Evolutionary conservation across 148 eudicot species (phyloP).

Genomic region (Heliamphora exappendiculata): DNA sequence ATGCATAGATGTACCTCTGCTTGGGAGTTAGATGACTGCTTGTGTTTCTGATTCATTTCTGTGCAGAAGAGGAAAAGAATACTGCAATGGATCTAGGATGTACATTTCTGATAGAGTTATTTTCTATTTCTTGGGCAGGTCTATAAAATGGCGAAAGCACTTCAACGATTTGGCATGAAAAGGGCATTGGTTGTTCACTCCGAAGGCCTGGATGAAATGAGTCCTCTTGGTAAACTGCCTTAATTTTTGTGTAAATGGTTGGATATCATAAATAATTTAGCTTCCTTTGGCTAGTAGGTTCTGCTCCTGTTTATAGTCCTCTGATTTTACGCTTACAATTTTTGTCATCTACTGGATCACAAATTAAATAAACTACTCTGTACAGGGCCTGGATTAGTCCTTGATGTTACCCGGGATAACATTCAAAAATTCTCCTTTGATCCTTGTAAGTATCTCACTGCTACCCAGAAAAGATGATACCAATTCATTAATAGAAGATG

Average conservation of each 20-base stretch:
- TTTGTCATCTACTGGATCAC: slow-evolving; percentile 3
- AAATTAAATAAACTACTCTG: neutral
- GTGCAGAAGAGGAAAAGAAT: neutral
- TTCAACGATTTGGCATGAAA: slow-evolving; percentile 94
- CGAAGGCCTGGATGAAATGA: slow-evolving; percentile 92
- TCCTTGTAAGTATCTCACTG: slow-evolving; percentile 53
- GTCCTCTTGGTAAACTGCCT: slow-evolving; percentile 64
- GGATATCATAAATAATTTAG: neutral
- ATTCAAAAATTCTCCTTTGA: slow-evolving; percentile 79
- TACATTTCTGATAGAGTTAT: neutral
- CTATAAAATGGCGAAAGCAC: slow-evolving; percentile 82
- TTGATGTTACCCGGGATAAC: slow-evolving; percentile 72
- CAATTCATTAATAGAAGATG: neutral
- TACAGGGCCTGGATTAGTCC: slow-evolving; percentile 80
- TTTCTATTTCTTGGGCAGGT: slow-evolving; percentile 37
- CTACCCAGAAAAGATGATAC: neutral
- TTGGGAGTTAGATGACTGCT: too few species aligned
- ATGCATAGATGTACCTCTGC: neutral
- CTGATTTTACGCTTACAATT: neutral
- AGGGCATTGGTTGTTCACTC: slow-evolving; percentile 94
- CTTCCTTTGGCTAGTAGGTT: neutral
- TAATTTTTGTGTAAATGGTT: neutral
- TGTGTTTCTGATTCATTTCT: slow-evolving; percentile 3
- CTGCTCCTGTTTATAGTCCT: neutral
- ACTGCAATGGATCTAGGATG: neutral